phyloP scores from a whole-genome alignment of 2,329 filamentous ascomycete species.

The Calonectria honghensis region DNA sequence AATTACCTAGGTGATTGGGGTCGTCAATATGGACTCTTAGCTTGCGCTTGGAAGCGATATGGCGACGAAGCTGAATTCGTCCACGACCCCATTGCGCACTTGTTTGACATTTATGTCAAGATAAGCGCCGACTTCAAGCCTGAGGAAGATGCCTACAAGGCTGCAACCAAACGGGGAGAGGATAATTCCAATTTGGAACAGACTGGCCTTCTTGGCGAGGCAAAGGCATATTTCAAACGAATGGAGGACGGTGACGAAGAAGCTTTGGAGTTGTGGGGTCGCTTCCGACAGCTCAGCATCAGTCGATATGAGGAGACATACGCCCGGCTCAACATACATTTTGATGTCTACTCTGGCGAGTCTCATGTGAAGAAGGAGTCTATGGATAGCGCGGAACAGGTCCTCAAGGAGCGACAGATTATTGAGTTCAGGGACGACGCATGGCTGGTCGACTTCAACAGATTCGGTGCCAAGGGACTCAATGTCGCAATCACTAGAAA shows the following conservation, averaged over 20 bases:
- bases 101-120: conserved; percentile 83
- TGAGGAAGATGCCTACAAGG: conserved; percentile 76
- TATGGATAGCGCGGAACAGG: conserved; percentile 75
- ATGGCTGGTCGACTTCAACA: conserved; percentile 80
- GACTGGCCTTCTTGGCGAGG: conserved; percentile 68
- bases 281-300: conserved; percentile 76
- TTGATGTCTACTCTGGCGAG: conserved; percentile 81
- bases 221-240: conserved; percentile 77
- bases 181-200: conserved; percentile 66
- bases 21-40: conserved; percentile 81
- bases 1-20: conserved; percentile 90
- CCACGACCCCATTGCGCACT: conserved; percentile 81
- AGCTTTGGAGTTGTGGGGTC: conserved; percentile 74
- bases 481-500: conserved; percentile 80
- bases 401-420: conserved; percentile 75
- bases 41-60: conserved; percentile 80
- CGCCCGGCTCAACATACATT: conserved; percentile 75
- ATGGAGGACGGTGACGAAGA: conserved; percentile 77
- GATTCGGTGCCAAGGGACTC: conserved; percentile 79
- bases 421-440: conserved; percentile 79
- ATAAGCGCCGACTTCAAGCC: conserved; percentile 77
- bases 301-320: conserved; percentile 76
- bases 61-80: conserved; percentile 79
- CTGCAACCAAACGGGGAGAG: conserved; percentile 66
- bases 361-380: conserved; percentile 71